Evolutionary conservation across 164 flowering plant genomes (phyloP), one percentile per base, ranked within the genome.

Genomic region (Nelumbo lutea): DNA sequence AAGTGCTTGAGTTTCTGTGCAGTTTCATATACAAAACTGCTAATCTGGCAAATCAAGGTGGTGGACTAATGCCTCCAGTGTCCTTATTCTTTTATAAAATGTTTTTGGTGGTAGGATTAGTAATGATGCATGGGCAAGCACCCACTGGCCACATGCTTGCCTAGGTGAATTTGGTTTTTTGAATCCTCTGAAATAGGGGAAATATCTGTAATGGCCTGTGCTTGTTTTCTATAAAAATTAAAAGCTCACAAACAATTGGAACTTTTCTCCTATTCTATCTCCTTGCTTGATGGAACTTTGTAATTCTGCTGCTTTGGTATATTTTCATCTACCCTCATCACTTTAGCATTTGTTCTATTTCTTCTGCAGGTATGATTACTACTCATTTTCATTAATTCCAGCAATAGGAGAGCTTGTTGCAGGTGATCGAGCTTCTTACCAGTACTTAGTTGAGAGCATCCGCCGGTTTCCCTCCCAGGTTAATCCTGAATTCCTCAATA

Each of bases 381-480:
- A 95, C 79, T 95, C 99, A 46, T 95, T 95, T 77, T 82, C 86
- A 2, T 76, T 95, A 50, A 92, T 95, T 81, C 99, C 99, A 43
- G 81, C 88, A 0, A 7, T 95, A 13, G 99, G 99, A 61, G 90
- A 95, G 82, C 69, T 92, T 45, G 89, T 95, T 73, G 89, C 95
- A 6, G 93, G 97, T 65, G 99, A 95, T 74, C 82, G 93, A 52
- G 89, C 81, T 40, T 95, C 99, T 48, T 95, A 95, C 73, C 90
- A 95, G 68, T 95, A 95, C 76, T 80, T 95, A 69, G 97, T 95
- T 68, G 99, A 95, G 78, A 95, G 99, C 67, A 80, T 90, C 56
- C 97, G 98, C 43, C 90, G 87, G 46, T 95, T 95, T 68, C 98
- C 98, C 1, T 52, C 84, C 3, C 98, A 90, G 97, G 98, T 94